Conservation (phyloP, 495 filamentous ascomycete genomes). For the Letharia lupina region DNA sequence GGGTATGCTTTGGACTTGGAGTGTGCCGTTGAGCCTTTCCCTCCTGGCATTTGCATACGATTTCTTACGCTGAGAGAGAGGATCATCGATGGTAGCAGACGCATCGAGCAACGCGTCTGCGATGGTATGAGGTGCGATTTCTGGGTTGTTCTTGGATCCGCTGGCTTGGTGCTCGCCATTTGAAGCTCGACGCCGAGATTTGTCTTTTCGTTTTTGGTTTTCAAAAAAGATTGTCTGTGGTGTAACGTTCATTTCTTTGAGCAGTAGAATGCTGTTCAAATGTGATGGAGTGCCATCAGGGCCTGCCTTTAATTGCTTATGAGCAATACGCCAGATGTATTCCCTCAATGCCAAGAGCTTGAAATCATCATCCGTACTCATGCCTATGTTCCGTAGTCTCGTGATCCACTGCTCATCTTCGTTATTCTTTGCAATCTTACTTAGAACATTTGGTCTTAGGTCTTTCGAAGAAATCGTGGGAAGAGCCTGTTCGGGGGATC, state of each 20-base stretch:
- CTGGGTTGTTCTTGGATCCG: constrained; percentile 36
- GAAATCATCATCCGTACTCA: constrained; percentile 75
- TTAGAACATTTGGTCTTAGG: constrained; percentile 28
- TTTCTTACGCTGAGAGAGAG: constrained; percentile 48
- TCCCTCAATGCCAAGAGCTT: constrained; percentile 81
- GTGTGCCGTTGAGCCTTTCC: constrained; percentile 33
- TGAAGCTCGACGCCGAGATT: constrained; percentile 34
- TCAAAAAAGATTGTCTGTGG: constrained; percentile 86
- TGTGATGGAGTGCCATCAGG: constrained; percentile 32
- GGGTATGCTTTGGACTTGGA: constrained; percentile 21
- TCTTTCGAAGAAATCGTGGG: constrained; percentile 40
- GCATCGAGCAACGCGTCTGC: constrained; percentile 87
- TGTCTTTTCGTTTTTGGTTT: constrained; percentile 48
- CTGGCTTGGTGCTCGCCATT: constrained; percentile 24
- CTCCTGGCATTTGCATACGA: constrained; percentile 46
- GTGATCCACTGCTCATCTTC: constrained; percentile 95
- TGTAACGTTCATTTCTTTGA: constrained; percentile 63
- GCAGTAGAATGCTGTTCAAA: constrained; percentile 59
- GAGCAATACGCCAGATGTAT: constrained; percentile 81
- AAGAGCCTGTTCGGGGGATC: constrained; percentile 39
- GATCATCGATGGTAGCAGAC: constrained; percentile 75
- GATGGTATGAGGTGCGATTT: constrained; percentile 60
- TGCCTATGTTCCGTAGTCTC: constrained; percentile 72
- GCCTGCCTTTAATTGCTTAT: constrained; percentile 55
- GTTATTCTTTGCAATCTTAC: constrained; percentile 57